Evolutionary conservation across 345 rosid species (phyloP), one percentile per base, ranked within the genome.

Genomic region (Syzygium aromaticum): DNA sequence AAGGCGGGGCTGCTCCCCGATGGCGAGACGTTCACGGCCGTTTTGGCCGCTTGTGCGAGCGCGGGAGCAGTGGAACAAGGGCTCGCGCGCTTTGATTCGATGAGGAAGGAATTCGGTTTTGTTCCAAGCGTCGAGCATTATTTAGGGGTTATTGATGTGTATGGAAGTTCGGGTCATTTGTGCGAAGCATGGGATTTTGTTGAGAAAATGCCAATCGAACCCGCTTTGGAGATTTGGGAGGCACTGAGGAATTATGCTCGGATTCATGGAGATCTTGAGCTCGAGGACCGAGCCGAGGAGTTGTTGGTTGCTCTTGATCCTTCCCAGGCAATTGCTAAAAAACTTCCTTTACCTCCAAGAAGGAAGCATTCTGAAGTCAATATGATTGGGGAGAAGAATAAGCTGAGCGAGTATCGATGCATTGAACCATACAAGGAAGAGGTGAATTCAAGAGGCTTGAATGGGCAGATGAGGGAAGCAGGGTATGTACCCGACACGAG

Each of bases 401-500:
- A 90, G 89, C 30, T 92, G 52, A 73, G 85, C 4, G 91, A 94
- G 52, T 93, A 86, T 84, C 87, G 91, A 30, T 90, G 85, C 77
- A 22, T 84, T 3, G 88, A 87, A 61, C 93, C 92, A 53, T 93
- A 92, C 88, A 92, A 87, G 89, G 92, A 84, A 28, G 92, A 87
- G 22, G 90, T 43, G 51, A 89, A 87, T 19, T 53, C 86, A 52
- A 92, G 90, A 88, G 95, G 96, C n/a, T 86, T 93, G 89, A 92
- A 91, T 82, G 95, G 95, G 84, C 94, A 92, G 90, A 88, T 91
- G 90, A 93, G 90, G 78, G 94, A 92, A 90, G 93, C 93, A 11
- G 94, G 94, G 9, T 93, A 94, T 85, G 94, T 92, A 54, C 95
- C 94, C 0, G 96, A 94, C 83, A 92, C 95, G 0, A 91, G 95